Percentiles rank a stretch among this genome's conserved stretches.
phyloP scores from a whole-genome alignment of 805 yeast species.

The Starmerella apis region DNA sequence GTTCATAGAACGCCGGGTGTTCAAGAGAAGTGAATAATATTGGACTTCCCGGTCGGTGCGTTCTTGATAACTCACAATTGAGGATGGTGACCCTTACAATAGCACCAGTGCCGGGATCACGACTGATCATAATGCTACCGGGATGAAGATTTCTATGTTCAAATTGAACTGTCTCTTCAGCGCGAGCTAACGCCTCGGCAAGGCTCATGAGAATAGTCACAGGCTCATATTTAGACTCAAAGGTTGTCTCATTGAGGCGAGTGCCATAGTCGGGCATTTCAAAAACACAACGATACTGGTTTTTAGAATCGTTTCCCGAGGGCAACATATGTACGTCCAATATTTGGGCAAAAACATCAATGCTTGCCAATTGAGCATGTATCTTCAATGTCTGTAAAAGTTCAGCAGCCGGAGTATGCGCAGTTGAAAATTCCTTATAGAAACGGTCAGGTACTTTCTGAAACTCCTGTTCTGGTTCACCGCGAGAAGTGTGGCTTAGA shows the following conservation, averaged over 20 bases:
- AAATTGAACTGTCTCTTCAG: conserved; percentile 45
- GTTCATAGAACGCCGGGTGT: conserved; percentile 51
- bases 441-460: conserved; percentile 35
- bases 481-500: conserved; percentile 21
- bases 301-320: conserved; percentile 27
- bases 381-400: conserved; percentile 43
- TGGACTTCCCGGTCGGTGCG: conserved; percentile 22
- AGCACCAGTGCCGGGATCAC: conserved; percentile 14
- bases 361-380: conserved; percentile 32
- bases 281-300: conserved; percentile 29
- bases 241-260: conserved; percentile 38
- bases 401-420: conserved; percentile 36
- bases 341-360: conserved; percentile 36
- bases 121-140: conserved; percentile 48
- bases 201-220: conserved; percentile 45
- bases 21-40: conserved; percentile 47
- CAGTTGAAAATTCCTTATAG: conserved; percentile 38
- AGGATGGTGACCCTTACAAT: conserved; percentile 49
- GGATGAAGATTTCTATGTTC: conserved; percentile 66
- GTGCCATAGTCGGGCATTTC: conserved; percentile 33
- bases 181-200: conserved; percentile 40
- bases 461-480: background rate
- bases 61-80: conserved; percentile 43
- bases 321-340: conserved; percentile 37
- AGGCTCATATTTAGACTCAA: conserved; percentile 34